Evolutionary conservation across 306 rosid species (phyloP), one percentile per base, ranked within the genome.

Genomic region (Casuarina cunninghamiana): DNA sequence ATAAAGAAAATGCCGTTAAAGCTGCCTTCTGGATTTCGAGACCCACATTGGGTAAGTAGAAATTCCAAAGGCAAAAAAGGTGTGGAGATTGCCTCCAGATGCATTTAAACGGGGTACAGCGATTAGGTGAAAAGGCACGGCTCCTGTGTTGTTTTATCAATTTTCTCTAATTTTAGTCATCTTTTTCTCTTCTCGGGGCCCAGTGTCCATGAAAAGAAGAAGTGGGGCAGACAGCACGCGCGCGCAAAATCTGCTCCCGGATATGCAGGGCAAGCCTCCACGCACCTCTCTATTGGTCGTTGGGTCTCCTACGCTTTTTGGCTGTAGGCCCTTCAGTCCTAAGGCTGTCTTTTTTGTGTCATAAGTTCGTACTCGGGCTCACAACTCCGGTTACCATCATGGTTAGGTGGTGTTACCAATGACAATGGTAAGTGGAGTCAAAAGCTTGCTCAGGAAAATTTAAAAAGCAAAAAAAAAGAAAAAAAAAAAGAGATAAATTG

Each of bases 171-270:
- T 54, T 37, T 62, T 19, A 6, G 21, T 37, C 37, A 10, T 45
- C 63, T 77, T 80, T 84, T 65, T 39, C 80, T 81, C 55, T 70
- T 53, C 16, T 9, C 39, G 88, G 83, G 53, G 26, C 85, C 82
- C 65, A 32, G 26, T 69, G 76, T 77, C 7, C 21, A 53, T 32
- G 54, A 41, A 80, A 84, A 74, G 78, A 80, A 61, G 50, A 71
- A 50, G 50, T 11, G 46, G 43, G 62, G 60, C 45, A 16, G 37
- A 53, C 44, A 10, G 74, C 13, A 2, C 5, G 57, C n/a, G 66
- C 49, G 10, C 73, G 15, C 73, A n/a, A 8, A 39, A 13, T 13
- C 44, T 46, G 55, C 39, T 42, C 5, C n/a, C 72, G 72, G 55
- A 82, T 57, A 19, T 57, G 35, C 35, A 26, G 65, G 39, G 13